Evolutionary conservation across 2,329 filamentous ascomycete genomes (phyloP).

Genomic region (Talaromyces islandicus): DNA sequence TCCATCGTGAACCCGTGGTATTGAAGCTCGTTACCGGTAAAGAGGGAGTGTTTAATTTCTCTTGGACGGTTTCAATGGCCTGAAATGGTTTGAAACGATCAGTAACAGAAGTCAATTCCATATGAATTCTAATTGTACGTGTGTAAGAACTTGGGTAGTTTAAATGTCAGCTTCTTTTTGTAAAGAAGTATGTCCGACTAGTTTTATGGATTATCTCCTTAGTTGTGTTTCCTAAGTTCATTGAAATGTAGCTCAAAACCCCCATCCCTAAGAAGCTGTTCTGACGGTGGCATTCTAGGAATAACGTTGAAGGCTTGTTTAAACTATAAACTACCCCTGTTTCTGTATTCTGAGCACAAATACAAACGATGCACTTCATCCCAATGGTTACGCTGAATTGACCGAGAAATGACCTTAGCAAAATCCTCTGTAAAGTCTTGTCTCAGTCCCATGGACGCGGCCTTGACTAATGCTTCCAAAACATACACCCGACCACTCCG

Average conservation of each 20-base stretch:
- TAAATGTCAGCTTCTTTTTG: neutral
- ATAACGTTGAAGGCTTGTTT: neutral
- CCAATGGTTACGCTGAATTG: neutral
- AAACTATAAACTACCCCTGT: neutral
- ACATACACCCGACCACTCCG: neutral
- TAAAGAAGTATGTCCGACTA: neutral
- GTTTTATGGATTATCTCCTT: neutral
- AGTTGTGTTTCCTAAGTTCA: neutral
- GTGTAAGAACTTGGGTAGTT: neutral
- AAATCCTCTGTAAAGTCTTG: neutral
- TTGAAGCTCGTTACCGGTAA: neutral
- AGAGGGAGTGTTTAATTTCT: neutral
- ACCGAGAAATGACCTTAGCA: neutral
- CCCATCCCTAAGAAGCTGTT: neutral
- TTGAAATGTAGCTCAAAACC: neutral
- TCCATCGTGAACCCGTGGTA: neutral
- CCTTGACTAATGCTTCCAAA: neutral
- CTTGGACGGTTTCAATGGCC: neutral
- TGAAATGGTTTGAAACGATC: neutral
- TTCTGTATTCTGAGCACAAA: neutral
- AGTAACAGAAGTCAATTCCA: neutral
- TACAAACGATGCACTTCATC: neutral
- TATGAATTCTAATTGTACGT: neutral
- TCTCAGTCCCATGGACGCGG: neutral
- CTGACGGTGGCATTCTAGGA: neutral